Evolutionary conservation across 2,329 filamentous ascomycete species (phyloP).

Genomic region (Chlorencoelia australis): DNA sequence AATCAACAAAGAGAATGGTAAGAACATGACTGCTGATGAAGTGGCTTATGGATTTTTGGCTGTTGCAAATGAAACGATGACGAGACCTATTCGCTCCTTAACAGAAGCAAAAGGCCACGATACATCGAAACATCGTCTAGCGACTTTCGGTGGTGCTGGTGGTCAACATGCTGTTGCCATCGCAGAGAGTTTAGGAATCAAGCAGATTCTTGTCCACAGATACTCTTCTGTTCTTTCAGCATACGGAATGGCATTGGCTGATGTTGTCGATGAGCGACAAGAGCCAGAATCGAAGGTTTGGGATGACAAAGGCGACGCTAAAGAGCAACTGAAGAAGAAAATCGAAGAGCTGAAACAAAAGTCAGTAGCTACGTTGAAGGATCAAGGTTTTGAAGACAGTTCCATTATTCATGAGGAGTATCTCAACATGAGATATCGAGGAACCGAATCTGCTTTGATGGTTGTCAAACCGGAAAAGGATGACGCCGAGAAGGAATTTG

Average conservation of each 20-base stretch:
- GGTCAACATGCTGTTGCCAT: slow-evolving; percentile 91
- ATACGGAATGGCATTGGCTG: slow-evolving; percentile 86
- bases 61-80: slow-evolving; percentile 88
- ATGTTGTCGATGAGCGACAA: slow-evolving; percentile 86
- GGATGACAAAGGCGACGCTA: slow-evolving; percentile 46
- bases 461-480: slow-evolving; percentile 61
- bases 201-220: slow-evolving; percentile 74
- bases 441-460: slow-evolving; percentile 88
- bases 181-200: slow-evolving; percentile 72
- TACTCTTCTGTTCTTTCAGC: slow-evolving; percentile 86
- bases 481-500: slow-evolving; percentile 48
- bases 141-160: slow-evolving; percentile 85
- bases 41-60: slow-evolving; percentile 84
- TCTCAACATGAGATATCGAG: slow-evolving; percentile 85
- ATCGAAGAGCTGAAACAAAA: slow-evolving; percentile 73
- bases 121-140: slow-evolving; percentile 79
- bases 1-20: slow-evolving; percentile 66
- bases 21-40: slow-evolving; percentile 67
- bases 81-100: slow-evolving; percentile 76
- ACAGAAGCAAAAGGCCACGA: slow-evolving; percentile 91
- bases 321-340: slow-evolving; percentile 56
- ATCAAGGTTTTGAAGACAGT: slow-evolving; percentile 68
- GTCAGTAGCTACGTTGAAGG: slow-evolving; percentile 54
- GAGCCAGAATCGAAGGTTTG: slow-evolving; percentile 60
- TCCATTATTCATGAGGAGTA: slow-evolving; percentile 84